Conservation (phyloP, 495 filamentous ascomycete species). For the Trypethelium eluteriae region DNA sequence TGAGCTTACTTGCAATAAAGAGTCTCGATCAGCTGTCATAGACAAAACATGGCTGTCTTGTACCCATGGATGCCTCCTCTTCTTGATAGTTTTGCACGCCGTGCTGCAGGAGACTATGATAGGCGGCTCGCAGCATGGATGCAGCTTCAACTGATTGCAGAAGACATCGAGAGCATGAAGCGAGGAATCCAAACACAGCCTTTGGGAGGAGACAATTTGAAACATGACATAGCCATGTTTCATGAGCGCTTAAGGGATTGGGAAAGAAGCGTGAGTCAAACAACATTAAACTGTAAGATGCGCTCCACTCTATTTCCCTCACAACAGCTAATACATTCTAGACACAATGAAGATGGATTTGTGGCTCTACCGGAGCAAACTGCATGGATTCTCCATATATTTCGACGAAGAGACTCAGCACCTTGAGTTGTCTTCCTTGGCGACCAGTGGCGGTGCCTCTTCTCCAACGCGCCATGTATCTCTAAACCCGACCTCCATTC, state of each 20-base stretch:
- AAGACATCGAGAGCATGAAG: not conserved
- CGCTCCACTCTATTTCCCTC: not conserved
- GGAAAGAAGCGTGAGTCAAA: not conserved
- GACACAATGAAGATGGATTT: not conserved
- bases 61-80: not conserved
- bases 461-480: not conserved
- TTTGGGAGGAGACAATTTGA: not conserved
- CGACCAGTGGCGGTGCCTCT: not conserved
- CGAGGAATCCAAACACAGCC: not conserved
- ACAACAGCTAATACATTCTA: not conserved
- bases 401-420: not conserved
- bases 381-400: not conserved
- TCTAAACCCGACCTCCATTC: not conserved
- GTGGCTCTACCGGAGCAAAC: not conserved
- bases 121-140: not conserved
- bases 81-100: not conserved
- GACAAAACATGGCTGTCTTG: not conserved
- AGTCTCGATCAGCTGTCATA: not conserved
- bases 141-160: not conserved
- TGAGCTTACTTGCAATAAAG: not conserved
- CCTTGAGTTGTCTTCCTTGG: not conserved
- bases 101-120: not conserved
- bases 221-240: not conserved
- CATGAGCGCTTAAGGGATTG: not conserved
- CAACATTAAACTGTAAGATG: not conserved